Base-by-base conservation (phyloP, 805 yeast genomes). In the Wickerhamiella sergipiensis region DNA sequence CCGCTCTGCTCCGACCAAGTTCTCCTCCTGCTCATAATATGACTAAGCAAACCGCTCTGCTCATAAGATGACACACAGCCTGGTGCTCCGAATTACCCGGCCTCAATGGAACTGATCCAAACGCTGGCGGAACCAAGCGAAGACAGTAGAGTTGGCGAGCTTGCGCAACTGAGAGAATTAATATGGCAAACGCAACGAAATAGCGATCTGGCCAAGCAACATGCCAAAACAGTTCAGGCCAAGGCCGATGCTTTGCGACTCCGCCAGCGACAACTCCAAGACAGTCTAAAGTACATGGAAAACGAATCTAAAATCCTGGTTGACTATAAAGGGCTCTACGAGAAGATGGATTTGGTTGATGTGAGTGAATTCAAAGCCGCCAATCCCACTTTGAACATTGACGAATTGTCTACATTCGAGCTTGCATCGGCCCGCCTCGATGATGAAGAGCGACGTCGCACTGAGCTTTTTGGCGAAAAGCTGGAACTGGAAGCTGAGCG, bases 391-490 rank as follows among this genome's bases (percentile, higher is more conserved):
- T 19, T 44, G 10, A 44, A 36, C 10, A 33, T 29, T 9, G 40
- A 21, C 2, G 52, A 40, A n/a, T 46, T 49, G n/a, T 48, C 49
- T 2, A 51, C 21, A 17, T 59, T 58, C 46, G 50, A 53, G 38
- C 31, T 59, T 23, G 52, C 52, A 51, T 36, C 59, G 19, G 64
- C 52, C 24, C 50, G 64, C 29, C 49, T 62, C 15, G 49, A 50
- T 44, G 60, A 59, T 50, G 64, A 62, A 50, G 60, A 59, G 50
- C 46, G 47, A 9, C 47, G 54, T 26, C 50, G 64, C 10, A 43
- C 54, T 40, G 56, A 53, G 22, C 50, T 59, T 24, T 60, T 56
- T 45, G 55, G 53, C n/a, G 40, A 24, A n/a, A 55, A 53, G 51
- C 50, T 56, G 29, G 46, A 49, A 39, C 49, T 56, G 1, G 55